Percentiles rank a stretch among this genome's conserved stretches.
Evolutionary conservation across 2,329 filamentous ascomycete genomes (phyloP).

Genomic region (Colletotrichum paranaense): DNA sequence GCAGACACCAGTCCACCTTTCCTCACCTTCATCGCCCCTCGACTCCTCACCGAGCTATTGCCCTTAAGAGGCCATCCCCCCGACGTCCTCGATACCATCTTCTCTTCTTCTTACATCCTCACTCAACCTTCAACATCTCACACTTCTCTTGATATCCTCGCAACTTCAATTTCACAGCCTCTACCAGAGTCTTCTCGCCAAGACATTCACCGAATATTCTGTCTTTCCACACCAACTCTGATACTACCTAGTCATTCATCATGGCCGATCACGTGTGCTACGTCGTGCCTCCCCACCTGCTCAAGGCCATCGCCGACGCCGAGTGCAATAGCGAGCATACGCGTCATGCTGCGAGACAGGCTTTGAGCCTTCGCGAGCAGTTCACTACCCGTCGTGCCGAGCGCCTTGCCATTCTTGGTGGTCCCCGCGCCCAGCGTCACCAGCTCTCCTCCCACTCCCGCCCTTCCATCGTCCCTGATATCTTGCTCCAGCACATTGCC

Average conservation of each 20-base stretch:
- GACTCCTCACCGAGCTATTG: neutral
- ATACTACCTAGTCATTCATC: neutral
- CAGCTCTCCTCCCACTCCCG: conserved; percentile 17
- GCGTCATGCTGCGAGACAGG: conserved; percentile 49
- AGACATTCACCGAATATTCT: neutral
- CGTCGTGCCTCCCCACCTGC: conserved; percentile 59
- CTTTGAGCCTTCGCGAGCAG: conserved; percentile 47
- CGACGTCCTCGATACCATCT: neutral
- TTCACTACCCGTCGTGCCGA: conserved; percentile 46
- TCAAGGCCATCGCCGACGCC: conserved; percentile 55
- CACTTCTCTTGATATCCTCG: neutral
- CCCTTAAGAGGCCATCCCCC: neutral
- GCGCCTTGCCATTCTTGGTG: conserved; percentile 47
- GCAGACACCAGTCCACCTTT: neutral
- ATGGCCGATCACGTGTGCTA: conserved; percentile 45
- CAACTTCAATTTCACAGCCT: neutral
- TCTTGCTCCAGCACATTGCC: conserved; percentile 13
- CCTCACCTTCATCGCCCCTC: neutral
- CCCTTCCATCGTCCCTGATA: conserved; percentile 15
- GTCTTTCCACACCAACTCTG: neutral
- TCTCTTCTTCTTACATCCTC: neutral
- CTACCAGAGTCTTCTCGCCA: neutral
- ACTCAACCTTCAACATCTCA: neutral
- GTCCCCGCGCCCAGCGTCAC: conserved; percentile 44
- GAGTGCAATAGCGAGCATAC: conserved; percentile 48